Percentiles rank a stretch among this genome's conserved stretches.
Conservation (phyloP, 192 early-diverging fungal species). For the Umbelopsis sp. region DNA sequence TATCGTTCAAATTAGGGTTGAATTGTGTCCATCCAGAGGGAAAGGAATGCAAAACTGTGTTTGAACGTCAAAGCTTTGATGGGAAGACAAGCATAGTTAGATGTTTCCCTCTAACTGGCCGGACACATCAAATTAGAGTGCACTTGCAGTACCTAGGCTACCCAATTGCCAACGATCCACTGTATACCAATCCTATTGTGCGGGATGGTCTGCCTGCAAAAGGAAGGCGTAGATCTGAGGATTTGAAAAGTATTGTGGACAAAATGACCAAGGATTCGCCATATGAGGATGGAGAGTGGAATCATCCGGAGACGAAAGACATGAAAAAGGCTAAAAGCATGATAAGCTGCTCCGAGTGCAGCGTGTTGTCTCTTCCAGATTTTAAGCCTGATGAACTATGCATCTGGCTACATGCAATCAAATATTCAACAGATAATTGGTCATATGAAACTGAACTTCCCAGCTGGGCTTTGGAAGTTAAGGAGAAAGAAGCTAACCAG, state of each 20-base stretch:
- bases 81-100: conserved; percentile 73
- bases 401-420: conserved; percentile 93
- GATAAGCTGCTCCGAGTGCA: conserved; percentile 60
- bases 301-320: conserved; percentile 11
- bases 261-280: conserved; percentile 16
- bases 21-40: conserved; percentile 86
- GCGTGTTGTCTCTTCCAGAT: conserved; percentile 57
- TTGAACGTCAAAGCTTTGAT: conserved; percentile 68
- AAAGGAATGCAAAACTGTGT: conserved; percentile 82
- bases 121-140: conserved; percentile 98
- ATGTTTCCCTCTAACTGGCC: conserved; percentile 85
- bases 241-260: conserved; percentile 31
- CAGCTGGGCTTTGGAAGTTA: conserved; percentile 72
- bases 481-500: neutral
- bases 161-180: conserved; percentile 95
- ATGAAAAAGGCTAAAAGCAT: conserved; percentile 8
- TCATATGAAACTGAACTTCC: conserved; percentile 79
- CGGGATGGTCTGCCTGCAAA: conserved; percentile 72
- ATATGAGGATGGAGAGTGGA: conserved; percentile 30
- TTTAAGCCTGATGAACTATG: conserved; percentile 73
- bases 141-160: conserved; percentile 92
- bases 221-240: conserved; percentile 38
- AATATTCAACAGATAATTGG: conserved; percentile 78
- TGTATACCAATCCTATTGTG: conserved; percentile 74
- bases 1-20: conserved; percentile 86